Evolutionary conservation across 2,329 filamentous ascomycete species (phyloP).

Genomic region (Peltaster fructicola): DNA sequence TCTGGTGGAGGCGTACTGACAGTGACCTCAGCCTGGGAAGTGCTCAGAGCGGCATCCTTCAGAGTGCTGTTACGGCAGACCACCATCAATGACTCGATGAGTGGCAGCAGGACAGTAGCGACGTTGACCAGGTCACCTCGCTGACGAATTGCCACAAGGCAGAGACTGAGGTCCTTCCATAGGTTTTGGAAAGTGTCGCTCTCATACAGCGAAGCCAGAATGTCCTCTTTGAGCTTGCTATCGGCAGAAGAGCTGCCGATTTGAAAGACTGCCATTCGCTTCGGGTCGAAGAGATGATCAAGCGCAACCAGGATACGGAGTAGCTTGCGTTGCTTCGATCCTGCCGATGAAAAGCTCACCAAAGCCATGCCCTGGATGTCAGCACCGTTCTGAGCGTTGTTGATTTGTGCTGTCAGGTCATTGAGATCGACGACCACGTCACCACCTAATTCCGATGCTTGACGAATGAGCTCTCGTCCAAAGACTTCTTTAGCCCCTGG

Average conservation of each 20-base stretch:
- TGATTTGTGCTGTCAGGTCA: slow-evolving; percentile 70
- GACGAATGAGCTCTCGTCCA: slow-evolving; percentile 77
- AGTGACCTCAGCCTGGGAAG: slow-evolving; percentile 9
- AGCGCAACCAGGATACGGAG: slow-evolving; percentile 82
- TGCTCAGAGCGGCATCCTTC: slow-evolving; percentile 43
- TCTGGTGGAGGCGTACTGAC: slow-evolving; percentile 64
- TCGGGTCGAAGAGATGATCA: slow-evolving; percentile 86
- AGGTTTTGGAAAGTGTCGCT: slow-evolving; percentile 77
- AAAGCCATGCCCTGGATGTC: slow-evolving; percentile 91
- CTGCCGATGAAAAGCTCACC: slow-evolving; percentile 86
- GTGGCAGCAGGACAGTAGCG: slow-evolving; percentile 79
- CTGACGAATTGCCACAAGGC: slow-evolving; percentile 70
- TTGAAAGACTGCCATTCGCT: slow-evolving; percentile 31
- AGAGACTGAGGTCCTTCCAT: slow-evolving; percentile 84
- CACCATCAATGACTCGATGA: slow-evolving; percentile 96
- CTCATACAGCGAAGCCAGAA: slow-evolving; percentile 76
- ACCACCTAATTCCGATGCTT: slow-evolving; percentile 69
- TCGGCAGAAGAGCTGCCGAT: slow-evolving; percentile 27
- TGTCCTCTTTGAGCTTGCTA: slow-evolving; percentile 57
- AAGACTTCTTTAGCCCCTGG: slow-evolving; percentile 79
- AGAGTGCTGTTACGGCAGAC: slow-evolving; percentile 95
- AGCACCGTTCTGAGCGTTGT: slow-evolving; percentile 70
- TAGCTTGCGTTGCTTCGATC: slow-evolving; percentile 91
- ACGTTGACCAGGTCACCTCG: slow-evolving; percentile 94
- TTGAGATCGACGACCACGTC: slow-evolving; percentile 72